Conservation (phyloP, 495 filamentous ascomycete genomes). For the Achaetomiella virescens region DNA sequence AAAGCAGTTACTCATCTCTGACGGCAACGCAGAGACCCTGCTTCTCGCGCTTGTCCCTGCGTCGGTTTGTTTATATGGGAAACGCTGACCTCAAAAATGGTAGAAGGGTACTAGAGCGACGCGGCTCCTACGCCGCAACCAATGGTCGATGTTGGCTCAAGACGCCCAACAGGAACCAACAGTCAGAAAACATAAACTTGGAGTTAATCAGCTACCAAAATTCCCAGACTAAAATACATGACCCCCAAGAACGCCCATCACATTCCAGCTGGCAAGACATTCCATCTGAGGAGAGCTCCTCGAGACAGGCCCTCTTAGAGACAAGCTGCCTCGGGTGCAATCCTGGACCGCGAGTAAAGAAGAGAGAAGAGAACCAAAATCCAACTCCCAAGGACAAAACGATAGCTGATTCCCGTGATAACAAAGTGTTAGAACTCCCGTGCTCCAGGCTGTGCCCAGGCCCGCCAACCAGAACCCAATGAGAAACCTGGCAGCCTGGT, state of each 20-base stretch:
- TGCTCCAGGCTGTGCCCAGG: neutral
- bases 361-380: neutral
- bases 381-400: neutral
- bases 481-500: neutral
- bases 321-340: neutral
- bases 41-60: too few relatives aligned
- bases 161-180: neutral
- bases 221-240: neutral
- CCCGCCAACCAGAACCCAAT: neutral
- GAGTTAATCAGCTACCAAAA: conserved; percentile 2
- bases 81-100: too few relatives aligned
- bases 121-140: too few relatives aligned
- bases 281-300: neutral
- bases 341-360: neutral
- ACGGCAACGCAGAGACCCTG: too few relatives aligned
- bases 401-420: neutral
- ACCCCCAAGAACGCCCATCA: neutral
- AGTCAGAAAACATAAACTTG: neutral
- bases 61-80: too few relatives aligned
- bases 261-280: neutral
- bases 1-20: too few relatives aligned
- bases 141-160: too few relatives aligned
- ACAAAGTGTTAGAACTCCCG: neutral
- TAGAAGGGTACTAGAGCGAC: too few relatives aligned
- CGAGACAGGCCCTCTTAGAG: too few relatives aligned